Base-by-base conservation (phyloP, 1,284 basidiomycete species). In the Boletellus sp. region DNA sequence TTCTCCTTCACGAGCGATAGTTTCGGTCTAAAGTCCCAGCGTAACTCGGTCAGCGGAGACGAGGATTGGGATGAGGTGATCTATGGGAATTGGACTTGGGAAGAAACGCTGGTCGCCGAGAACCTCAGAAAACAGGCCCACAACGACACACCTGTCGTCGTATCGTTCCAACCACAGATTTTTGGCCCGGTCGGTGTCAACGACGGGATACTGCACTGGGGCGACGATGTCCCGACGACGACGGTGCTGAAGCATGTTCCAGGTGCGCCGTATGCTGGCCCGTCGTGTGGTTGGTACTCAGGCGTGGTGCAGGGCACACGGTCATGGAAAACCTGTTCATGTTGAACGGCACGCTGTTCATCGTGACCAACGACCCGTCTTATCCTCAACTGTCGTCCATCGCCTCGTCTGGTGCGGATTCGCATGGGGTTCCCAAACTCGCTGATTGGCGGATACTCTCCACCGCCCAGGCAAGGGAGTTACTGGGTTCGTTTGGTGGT, bases 251-350 rank as follows among this genome's bases (percentile, higher is more conserved):
- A 76, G 39, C 86, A 89, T 67, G 72, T 76, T 32, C 77, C 84
- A 58, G 86, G 85, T 87, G 48, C 38, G 72, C 22, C 54, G 10
- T 2, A 2, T n/a, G 21, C 30, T 40, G 64, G 4, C 59, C 13
- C 37, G n/a, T 42, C 22, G 42, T 40, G 35, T 10, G 26, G 38
- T 26, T 12, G 12, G 26, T 32, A 10, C 45, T 59, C 44, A 54
- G 33, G 49, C 12, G 52, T 39, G 51, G 33, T 40, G 35, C 61
- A 91, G 91, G 91, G 2, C 91, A 85, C 72, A 91, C 88, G 2
- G 80, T 92, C 39, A 73, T 93, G 49, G 89, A 93, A 59, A 85
- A 89, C 54, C 75, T 91, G 22, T 81, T 87, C 56, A 66, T 89
- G 24, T 77, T 76, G 57, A 83, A 86, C 59, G 84, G 85, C 12